These are phyloP conservation scores for Trametes punicea DNA, from an alignment of 768 basidiomycete genomes.

Conservation along the genomic window DNA sequence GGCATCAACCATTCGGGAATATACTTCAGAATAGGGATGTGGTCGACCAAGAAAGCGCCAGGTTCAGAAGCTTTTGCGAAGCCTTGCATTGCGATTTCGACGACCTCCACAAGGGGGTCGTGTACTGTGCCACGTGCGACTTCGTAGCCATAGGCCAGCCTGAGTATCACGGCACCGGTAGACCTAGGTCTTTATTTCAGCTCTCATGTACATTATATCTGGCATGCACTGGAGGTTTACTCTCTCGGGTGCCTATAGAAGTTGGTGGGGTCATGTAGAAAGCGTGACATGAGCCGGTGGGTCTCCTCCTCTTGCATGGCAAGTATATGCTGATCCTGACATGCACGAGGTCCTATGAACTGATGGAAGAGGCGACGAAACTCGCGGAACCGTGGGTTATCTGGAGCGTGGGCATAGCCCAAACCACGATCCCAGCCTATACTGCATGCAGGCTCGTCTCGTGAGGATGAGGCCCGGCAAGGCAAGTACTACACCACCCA, in stretches of 20 bases:
- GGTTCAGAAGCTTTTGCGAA: slow-evolving; percentile 27
- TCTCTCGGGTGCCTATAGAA: slow-evolving; percentile 24
- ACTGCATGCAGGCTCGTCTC: no score
- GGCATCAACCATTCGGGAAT: slow-evolving; percentile 37
- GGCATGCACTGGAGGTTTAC: slow-evolving; percentile 16
- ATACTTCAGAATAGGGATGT: slow-evolving; percentile 31
- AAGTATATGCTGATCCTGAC: slow-evolving; percentile 17
- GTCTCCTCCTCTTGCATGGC: slow-evolving; percentile 22
- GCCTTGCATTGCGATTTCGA: slow-evolving; percentile 28
- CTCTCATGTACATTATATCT: not conserved
- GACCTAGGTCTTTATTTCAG: slow-evolving; percentile 15
- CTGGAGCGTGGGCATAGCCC: slow-evolving; percentile 33
- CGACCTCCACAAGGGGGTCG: slow-evolving; percentile 28
- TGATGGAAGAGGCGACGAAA: slow-evolving; percentile 34
- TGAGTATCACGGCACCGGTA: slow-evolving; percentile 29
- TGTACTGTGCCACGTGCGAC: slow-evolving; percentile 17
- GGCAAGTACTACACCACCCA: slow-evolving; percentile 12
- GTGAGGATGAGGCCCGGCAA: no score
- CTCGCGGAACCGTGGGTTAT: slow-evolving; percentile 34
- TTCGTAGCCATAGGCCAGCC: slow-evolving; percentile 30
- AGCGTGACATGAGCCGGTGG: slow-evolving; percentile 16
- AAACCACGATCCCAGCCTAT: slow-evolving; percentile 36
- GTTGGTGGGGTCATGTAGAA: slow-evolving; percentile 18
- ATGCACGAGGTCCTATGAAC: slow-evolving; percentile 33
- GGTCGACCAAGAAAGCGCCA: slow-evolving; percentile 36